Evolutionary conservation across 768 basidiomycete species (phyloP).

Genomic region (Kwoniella heveanensis): DNA sequence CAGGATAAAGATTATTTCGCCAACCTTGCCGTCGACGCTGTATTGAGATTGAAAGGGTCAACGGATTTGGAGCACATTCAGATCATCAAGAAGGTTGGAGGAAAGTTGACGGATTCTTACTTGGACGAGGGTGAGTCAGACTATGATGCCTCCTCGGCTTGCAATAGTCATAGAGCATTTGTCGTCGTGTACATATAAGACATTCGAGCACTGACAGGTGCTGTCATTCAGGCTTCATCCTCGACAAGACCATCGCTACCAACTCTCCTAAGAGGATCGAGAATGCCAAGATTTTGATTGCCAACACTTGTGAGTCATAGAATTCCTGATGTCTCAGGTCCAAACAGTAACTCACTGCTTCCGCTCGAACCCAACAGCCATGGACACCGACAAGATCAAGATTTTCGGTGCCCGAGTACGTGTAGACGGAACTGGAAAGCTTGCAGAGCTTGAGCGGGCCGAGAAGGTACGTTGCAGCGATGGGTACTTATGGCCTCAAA

Average conservation of each 20-base stretch:
- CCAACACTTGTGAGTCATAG: conserved; percentile 82
- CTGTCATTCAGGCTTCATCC: conserved; percentile 97
- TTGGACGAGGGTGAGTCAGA: conserved; percentile 80
- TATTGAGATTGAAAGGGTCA: conserved; percentile 89
- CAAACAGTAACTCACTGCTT: conserved; percentile 2
- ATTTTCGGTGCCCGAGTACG: conserved; percentile 95
- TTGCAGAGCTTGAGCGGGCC: conserved; percentile 95
- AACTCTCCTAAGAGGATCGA: conserved; percentile 94
- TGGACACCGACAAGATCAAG: conserved; percentile 99
- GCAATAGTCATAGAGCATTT: no score
- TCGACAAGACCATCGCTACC: conserved; percentile 91
- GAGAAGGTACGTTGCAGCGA: conserved; percentile 69
- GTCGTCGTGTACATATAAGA: no score
- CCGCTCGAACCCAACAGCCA: conserved; percentile 63
- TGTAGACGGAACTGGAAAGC: conserved; percentile 92
- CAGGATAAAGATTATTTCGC: conserved; percentile 99
- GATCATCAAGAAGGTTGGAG: conserved; percentile 99
- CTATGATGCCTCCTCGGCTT: no score
- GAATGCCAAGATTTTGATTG: conserved; percentile 92
- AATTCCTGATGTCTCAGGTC: not conserved
- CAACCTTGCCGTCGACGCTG: conserved; percentile 95
- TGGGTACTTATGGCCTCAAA: not conserved
- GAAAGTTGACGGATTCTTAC: conserved; percentile 96
- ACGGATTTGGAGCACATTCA: conserved; percentile 97
- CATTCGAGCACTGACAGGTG: no score